phyloP scores from a whole-genome alignment of 495 filamentous ascomycete genomes.

The Penicillium coprophilum region DNA sequence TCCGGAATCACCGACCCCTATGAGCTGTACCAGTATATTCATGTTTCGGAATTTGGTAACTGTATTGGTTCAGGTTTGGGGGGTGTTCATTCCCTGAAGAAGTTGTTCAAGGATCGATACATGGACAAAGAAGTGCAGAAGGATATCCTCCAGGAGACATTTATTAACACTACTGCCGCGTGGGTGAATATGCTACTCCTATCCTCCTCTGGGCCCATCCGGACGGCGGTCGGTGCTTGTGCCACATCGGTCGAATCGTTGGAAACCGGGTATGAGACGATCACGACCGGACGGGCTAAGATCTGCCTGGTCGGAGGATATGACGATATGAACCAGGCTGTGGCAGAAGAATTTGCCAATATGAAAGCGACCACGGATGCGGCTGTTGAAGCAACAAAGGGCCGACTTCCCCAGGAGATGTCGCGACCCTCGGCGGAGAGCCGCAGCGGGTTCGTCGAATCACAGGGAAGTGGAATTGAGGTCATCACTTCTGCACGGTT shows the following conservation, averaged over 20 bases:
- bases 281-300: slow-evolving; percentile 88
- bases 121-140: slow-evolving; percentile 91
- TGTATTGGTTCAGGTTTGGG: slow-evolving; percentile 94
- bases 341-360: slow-evolving; percentile 96
- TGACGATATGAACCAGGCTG: slow-evolving; percentile 96
- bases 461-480: slow-evolving; percentile 91
- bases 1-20: slow-evolving; percentile 94
- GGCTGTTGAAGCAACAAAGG: slow-evolving; percentile 88
- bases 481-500: slow-evolving; percentile 92
- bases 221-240: slow-evolving; percentile 92
- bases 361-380: slow-evolving; percentile 97
- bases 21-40: slow-evolving; percentile 96
- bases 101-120: slow-evolving; percentile 94
- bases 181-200: slow-evolving; percentile 97
- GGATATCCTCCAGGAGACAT: slow-evolving; percentile 94
- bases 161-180: slow-evolving; percentile 96
- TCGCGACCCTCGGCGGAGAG: slow-evolving; percentile 91
- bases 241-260: slow-evolving; percentile 92
- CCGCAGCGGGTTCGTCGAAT: slow-evolving; percentile 94
- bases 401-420: slow-evolving; percentile 89
- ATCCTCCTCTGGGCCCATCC: slow-evolving; percentile 92
- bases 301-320: slow-evolving; percentile 94
- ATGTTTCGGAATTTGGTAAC: slow-evolving; percentile 92
- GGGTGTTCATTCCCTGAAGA: slow-evolving; percentile 78
- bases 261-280: slow-evolving; percentile 92